A percentile compares a stretch with the other conserved stretches of the same genome.
Evolutionary conservation across 1,284 basidiomycete species (phyloP).

Genomic region (Limonomyces culmigenus): DNA sequence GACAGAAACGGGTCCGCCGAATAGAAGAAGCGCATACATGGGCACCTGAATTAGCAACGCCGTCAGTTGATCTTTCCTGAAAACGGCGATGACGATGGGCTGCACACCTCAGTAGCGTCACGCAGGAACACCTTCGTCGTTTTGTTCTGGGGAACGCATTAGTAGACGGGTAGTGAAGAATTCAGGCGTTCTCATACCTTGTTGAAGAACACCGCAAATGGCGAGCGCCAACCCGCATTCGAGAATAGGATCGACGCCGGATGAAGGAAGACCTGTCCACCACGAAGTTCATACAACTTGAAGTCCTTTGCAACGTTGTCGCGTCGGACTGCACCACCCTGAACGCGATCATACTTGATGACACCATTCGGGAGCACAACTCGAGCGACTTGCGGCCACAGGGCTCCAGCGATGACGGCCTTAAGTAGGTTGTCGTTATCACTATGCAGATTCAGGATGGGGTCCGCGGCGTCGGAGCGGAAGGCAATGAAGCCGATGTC

Average conservation of each 20-base stretch:
- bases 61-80: neutral
- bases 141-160: too few relatives aligned
- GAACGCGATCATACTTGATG: conserved; percentile 55
- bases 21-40: conserved; percentile 69
- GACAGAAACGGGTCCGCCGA: conserved; percentile 68
- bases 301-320: conserved; percentile 73
- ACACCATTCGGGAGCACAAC: conserved; percentile 60
- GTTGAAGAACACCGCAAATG: conserved; percentile 72
- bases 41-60: conserved; percentile 36
- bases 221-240: conserved; percentile 55
- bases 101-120: conserved; percentile 69
- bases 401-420: conserved; percentile 64
- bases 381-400: conserved; percentile 67
- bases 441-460: conserved; percentile 40
- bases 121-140: conserved; percentile 79
- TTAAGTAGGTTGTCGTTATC: conserved; percentile 62
- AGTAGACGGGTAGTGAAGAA: too few relatives aligned
- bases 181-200: too few relatives aligned
- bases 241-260: conserved; percentile 75
- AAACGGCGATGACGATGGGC: conserved; percentile 6
- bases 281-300: conserved; percentile 53
- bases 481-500: conserved; percentile 57
- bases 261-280: conserved; percentile 62
- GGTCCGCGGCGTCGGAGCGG: conserved; percentile 24
- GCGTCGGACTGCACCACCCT: conserved; percentile 65